Evolutionary conservation across 768 basidiomycete genomes (phyloP).

Genomic region (Porphyrellus cyaneotinctus): DNA sequence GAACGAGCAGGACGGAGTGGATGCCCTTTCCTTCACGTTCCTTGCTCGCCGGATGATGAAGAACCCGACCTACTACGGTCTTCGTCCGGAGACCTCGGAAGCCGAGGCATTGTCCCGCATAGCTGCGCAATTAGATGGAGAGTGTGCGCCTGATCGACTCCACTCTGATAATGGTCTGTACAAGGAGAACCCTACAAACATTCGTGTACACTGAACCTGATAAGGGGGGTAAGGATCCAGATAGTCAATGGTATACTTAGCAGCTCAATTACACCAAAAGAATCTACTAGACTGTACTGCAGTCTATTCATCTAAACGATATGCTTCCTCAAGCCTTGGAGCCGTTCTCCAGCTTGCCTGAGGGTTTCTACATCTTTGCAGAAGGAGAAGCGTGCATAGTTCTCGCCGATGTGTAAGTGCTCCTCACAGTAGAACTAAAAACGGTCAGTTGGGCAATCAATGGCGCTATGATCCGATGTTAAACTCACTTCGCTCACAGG

Average conservation of each 20-base stretch:
- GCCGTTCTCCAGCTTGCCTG: slow-evolving; percentile 72
- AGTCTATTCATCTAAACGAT: slow-evolving; percentile 25
- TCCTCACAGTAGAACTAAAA: slow-evolving; percentile 87
- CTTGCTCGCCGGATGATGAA: slow-evolving; percentile 62
- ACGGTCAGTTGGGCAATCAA: slow-evolving; percentile 7
- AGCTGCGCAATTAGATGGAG: slow-evolving; percentile 38
- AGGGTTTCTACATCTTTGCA: slow-evolving; percentile 94
- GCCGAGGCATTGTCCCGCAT: slow-evolving; percentile 65
- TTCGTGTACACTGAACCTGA: no score
- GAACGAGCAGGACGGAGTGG: slow-evolving; percentile 65
- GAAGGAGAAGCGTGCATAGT: slow-evolving; percentile 85
- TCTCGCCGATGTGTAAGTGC: slow-evolving; percentile 82
- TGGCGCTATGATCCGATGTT: not conserved
- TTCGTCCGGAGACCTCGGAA: slow-evolving; percentile 35
- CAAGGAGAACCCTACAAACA: no score
- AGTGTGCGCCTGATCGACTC: no score
- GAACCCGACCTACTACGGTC: slow-evolving; percentile 87
- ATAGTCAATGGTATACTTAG: no score
- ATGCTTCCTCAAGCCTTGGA: slow-evolving; percentile 71
- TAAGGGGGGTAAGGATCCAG: no score
- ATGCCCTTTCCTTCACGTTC: slow-evolving; percentile 78
- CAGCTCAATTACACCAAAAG: not conserved
- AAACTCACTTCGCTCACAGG: slow-evolving; percentile 88
- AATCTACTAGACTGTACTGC: not conserved
- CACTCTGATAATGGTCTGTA: no score